These are phyloP conservation scores for Camellia japonica DNA, from an alignment of 148 eudicot species.

Conservation along the genomic window DNA sequence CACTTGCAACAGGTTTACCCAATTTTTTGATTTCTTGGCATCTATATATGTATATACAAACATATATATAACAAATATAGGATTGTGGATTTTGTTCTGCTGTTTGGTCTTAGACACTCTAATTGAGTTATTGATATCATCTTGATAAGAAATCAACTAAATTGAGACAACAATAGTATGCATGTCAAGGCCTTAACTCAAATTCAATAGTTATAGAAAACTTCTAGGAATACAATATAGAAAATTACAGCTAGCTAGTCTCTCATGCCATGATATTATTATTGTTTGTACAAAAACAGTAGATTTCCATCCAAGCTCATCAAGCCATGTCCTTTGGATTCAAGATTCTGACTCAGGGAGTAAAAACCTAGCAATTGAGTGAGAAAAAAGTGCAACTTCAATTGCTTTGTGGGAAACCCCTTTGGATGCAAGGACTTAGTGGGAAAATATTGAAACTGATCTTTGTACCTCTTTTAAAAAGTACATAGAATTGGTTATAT, in stretches of 20 bases:
- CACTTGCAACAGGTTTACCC: too few species aligned
- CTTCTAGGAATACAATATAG: neutral
- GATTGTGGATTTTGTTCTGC: too few species aligned
- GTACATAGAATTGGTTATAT: conserved; percentile 10
- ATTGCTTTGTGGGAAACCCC: neutral
- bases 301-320: neutral
- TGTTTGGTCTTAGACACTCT: too few species aligned
- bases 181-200: neutral
- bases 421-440: conserved; percentile 1
- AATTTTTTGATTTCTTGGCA: too few species aligned
- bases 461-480: neutral
- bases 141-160: neutral
- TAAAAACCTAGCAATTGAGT: neutral
- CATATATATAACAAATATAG: too few species aligned
- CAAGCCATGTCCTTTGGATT: neutral
- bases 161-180: neutral
- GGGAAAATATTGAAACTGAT: conserved; percentile 7
- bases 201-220: neutral
- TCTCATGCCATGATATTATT: neutral
- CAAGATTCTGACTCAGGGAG: neutral
- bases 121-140: too few species aligned
- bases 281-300: neutral
- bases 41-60: too few species aligned
- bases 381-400: neutral
- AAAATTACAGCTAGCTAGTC: neutral